A percentile compares a stretch with the other conserved stretches of the same genome.
These are phyloP conservation scores for Dendrothele bispora DNA, from an alignment of 768 basidiomycete species.

Conservation along the genomic window DNA sequence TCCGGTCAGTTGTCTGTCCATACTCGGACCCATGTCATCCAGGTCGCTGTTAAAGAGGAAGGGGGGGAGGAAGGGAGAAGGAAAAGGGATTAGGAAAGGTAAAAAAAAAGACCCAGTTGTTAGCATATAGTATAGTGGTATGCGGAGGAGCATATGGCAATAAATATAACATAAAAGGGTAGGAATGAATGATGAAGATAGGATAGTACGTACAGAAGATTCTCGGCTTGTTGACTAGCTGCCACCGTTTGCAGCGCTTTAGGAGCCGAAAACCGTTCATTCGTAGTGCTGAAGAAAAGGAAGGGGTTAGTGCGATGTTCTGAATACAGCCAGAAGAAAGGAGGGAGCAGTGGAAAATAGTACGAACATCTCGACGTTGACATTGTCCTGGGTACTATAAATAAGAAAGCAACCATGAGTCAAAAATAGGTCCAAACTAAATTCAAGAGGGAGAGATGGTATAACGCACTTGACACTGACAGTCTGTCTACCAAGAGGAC, in stretches of 20 bases:
- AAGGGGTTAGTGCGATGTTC: too few relatives aligned
- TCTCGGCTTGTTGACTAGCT: constrained; percentile 91
- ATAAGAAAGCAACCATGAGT: too few relatives aligned
- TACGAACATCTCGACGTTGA: constrained; percentile 87
- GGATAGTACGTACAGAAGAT: constrained; percentile 61
- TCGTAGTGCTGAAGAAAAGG: constrained; percentile 45
- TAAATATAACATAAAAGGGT: too few relatives aligned
- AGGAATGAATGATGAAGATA: not conserved
- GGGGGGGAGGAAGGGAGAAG: constrained; percentile 6
- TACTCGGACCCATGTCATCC: constrained; percentile 66
- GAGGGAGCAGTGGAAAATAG: constrained; percentile 7
- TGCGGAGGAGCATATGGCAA: too few relatives aligned
- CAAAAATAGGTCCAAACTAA: too few relatives aligned
- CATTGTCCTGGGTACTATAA: constrained; percentile 86
- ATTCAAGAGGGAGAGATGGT: not conserved
- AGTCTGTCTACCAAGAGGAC: constrained; percentile 78
- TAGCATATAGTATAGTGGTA: too few relatives aligned
- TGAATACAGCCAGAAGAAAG: too few relatives aligned
- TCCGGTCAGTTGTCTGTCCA: constrained; percentile 67
- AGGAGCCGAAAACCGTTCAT: constrained; percentile 72
- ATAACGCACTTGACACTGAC: constrained; percentile 72
- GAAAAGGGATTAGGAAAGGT: too few relatives aligned
- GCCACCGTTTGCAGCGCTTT: constrained; percentile 92
- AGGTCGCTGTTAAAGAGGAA: constrained; percentile 57
- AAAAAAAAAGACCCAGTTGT: too few relatives aligned